Base-by-base conservation (phyloP, 1,139 yeast species). In the Nakaseomyces nivariensis region DNA sequence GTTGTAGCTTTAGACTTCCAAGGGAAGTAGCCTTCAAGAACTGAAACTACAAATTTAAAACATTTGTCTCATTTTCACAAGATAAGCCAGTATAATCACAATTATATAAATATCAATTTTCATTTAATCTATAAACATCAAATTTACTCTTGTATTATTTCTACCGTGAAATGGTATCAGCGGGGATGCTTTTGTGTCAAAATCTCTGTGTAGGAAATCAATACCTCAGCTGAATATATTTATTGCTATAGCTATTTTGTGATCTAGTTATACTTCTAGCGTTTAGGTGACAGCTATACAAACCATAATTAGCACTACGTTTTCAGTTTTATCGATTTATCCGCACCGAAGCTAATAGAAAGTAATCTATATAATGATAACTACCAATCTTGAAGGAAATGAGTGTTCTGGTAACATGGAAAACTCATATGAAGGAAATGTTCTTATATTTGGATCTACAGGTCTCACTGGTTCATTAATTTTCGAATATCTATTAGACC, bases 1-100 rank as follows among this genome's bases (percentile, higher is more conserved):
- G 97, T 66, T 86, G 87, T 4, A 73, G 90, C 8, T 89, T 90
- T 68, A 68, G 69, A 58, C 73, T 92, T 42, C 98, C 98, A 0
- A 74, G 73, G 52, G 83, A 78, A 53, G 88, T 90, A 34, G 96
- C 96, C 1, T 83, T 81, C 55, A 37, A 37, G 38, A n/a, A 41
- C 22, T 41, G 34, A 29, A 29, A 29, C 2, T 17, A 17, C 1
- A 17, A 17, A 17, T 2, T 17, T 17, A 40, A 11, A 25, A 24
- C 17, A 26, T 11, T 11, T 34, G 11, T 29, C 32, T 2, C 10
- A 29, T 29, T 29, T 29, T 3, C 10, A 29, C 32, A 29, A 29
- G 32, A 29, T 29, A 17, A 17, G 22, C 22, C 22, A 17, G 22
- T 17, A 17, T 17, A 17, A 17, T 17, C 22, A 2, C 22, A 17